phyloP scores from a whole-genome alignment of 1,139 yeast genomes.

The Blastobotrys raffinosifermentans region DNA sequence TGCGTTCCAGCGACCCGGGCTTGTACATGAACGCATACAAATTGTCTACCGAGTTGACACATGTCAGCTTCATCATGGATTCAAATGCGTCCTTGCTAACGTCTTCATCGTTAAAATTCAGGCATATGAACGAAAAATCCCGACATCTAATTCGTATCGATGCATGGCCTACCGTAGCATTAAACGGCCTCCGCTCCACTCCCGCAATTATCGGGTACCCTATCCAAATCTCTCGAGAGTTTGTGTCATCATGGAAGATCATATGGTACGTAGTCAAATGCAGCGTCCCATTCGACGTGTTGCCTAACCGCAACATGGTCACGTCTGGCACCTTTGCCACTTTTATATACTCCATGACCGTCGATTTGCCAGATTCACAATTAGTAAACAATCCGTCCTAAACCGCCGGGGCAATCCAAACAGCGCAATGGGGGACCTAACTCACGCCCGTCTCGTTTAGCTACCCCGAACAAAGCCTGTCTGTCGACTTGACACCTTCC shows the following conservation, averaged over 20 bases:
- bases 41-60: constrained; percentile 47
- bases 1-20: constrained; percentile 51
- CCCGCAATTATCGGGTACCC: constrained; percentile 82
- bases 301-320: constrained; percentile 64
- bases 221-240: constrained; percentile 74
- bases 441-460: too few species aligned
- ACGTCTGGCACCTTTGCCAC: constrained; percentile 63
- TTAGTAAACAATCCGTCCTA: too few species aligned
- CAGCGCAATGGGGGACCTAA: constrained; percentile 2
- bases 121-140: constrained; percentile 79
- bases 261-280: constrained; percentile 82
- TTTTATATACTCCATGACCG: constrained; percentile 50
- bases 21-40: constrained; percentile 67
- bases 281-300: constrained; percentile 57
- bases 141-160: constrained; percentile 65
- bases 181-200: constrained; percentile 46
- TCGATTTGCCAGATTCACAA: neutral
- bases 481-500: too few species aligned
- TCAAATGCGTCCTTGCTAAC: constrained; percentile 68
- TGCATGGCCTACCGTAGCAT: constrained; percentile 40
- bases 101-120: constrained; percentile 59
- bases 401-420: constrained; percentile 6
- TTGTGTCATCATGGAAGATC: constrained; percentile 53
- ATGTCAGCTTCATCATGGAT: constrained; percentile 61
- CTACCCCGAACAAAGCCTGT: too few species aligned